These are phyloP conservation scores for Xylaria sp. DNA, from an alignment of 2,329 filamentous ascomycete species.

Conservation along the genomic window DNA sequence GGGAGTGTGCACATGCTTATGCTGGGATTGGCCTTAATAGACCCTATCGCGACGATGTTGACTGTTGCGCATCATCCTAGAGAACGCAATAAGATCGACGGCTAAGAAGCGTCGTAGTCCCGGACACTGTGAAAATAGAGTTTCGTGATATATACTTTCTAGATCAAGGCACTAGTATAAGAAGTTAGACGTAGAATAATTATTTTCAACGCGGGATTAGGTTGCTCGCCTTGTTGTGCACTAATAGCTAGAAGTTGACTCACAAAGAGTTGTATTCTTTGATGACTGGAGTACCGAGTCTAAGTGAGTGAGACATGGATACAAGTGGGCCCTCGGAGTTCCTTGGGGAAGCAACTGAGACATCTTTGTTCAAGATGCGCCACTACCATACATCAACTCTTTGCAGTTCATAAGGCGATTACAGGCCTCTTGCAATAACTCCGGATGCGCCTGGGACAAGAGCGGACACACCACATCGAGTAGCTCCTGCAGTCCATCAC, in stretches of 20 bases:
- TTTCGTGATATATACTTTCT: background rate
- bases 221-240: slow-evolving; percentile 2
- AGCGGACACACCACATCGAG: slow-evolving; percentile 58
- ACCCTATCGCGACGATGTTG: too few species aligned
- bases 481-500: slow-evolving; percentile 61
- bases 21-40: too few species aligned
- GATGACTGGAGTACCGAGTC: slow-evolving; percentile 4
- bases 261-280: background rate
- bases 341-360: background rate
- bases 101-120: background rate
- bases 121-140: too few species aligned
- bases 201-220: background rate
- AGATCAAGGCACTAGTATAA: background rate
- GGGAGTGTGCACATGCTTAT: too few species aligned
- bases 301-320: background rate
- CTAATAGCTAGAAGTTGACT: background rate
- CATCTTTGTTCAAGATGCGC: slow-evolving; percentile 36
- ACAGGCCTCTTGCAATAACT: slow-evolving; percentile 82
- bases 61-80: background rate
- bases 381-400: slow-evolving; percentile 54
- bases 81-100: background rate
- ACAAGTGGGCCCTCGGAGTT: background rate
- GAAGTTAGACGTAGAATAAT: background rate
- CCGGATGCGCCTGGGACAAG: slow-evolving; percentile 63
- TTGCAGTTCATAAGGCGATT: slow-evolving; percentile 77